Conservation (phyloP, 495 filamentous ascomycete genomes). For the Talaromyces stipitatus region DNA sequence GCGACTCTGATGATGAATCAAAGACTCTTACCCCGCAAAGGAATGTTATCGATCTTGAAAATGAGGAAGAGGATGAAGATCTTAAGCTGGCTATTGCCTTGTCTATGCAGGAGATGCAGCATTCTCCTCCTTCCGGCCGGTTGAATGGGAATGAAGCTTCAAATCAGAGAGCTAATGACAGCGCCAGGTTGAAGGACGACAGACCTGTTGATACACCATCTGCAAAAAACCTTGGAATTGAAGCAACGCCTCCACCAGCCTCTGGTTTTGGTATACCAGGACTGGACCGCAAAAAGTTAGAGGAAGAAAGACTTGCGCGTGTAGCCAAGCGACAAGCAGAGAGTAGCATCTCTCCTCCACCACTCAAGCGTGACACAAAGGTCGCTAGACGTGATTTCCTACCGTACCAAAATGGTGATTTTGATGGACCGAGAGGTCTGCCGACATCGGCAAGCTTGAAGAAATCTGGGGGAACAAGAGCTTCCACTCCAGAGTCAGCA, state of each 20-base stretch:
- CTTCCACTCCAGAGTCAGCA: neutral
- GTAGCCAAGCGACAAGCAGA: constrained; percentile 52
- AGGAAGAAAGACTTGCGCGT: constrained; percentile 72
- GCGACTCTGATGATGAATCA: constrained; percentile 26
- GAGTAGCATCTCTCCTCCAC: constrained; percentile 29
- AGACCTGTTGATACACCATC: neutral
- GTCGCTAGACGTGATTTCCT: constrained; percentile 8
- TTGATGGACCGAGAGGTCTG: neutral
- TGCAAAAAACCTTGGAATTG: neutral
- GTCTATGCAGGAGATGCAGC: constrained; percentile 28
- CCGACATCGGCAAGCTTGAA: neutral
- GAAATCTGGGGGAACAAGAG: neutral
- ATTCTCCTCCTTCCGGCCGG: neutral
- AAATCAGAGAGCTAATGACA: neutral
- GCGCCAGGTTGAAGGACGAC: neutral
- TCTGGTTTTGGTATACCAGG: constrained; percentile 31
- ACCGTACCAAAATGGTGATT: neutral
- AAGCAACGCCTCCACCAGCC: neutral
- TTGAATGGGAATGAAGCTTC: neutral
- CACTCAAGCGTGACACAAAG: constrained; percentile 15
- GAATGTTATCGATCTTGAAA: constrained; percentile 27
- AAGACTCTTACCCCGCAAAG: constrained; percentile 23
- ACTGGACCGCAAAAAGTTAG: constrained; percentile 75
- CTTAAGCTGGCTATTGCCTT: constrained; percentile 45
- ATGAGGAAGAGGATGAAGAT: constrained; percentile 38